A percentile compares a stretch with the other conserved stretches of the same genome.
These are phyloP conservation scores for Hericium erinaceus DNA, from an alignment of 768 basidiomycete species.

Conservation along the genomic window DNA sequence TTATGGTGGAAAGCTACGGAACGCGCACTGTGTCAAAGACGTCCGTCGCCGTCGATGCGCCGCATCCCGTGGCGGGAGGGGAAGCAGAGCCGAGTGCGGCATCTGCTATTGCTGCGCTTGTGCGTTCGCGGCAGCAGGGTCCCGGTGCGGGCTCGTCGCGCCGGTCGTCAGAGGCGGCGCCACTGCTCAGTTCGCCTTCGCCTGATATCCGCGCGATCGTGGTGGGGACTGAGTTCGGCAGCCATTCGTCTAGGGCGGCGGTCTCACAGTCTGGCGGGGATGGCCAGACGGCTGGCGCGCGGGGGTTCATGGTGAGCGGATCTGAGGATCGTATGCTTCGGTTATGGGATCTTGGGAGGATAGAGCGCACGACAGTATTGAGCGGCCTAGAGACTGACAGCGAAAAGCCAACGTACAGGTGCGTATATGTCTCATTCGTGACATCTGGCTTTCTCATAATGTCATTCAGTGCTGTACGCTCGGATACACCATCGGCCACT, in stretches of 20 bases:
- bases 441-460: slow-evolving; percentile 1
- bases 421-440: slow-evolving; percentile 11
- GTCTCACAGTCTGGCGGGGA: slow-evolving; percentile 14
- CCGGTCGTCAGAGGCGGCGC: slow-evolving; percentile 20
- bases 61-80: slow-evolving; percentile 38
- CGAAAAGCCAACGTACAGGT: slow-evolving; percentile 77
- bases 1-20: slow-evolving; percentile 72
- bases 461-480: slow-evolving; percentile 22
- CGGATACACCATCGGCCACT: slow-evolving; percentile 35
- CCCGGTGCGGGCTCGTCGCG: slow-evolving; percentile 11
- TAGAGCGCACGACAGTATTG: slow-evolving; percentile 68
- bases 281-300: slow-evolving; percentile 12
- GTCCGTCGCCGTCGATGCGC: slow-evolving; percentile 43
- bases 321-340: slow-evolving; percentile 86
- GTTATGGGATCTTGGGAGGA: slow-evolving; percentile 75
- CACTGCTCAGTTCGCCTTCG: slow-evolving; percentile 35
- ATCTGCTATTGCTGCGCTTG: slow-evolving; percentile 68
- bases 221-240: slow-evolving; percentile 71
- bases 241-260: slow-evolving; percentile 34
- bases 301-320: slow-evolving; percentile 78
- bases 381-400: slow-evolving; percentile 70
- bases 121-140: slow-evolving; percentile 53
- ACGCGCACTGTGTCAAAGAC: slow-evolving; percentile 38
- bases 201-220: slow-evolving; percentile 64
- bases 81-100: slow-evolving; percentile 60